Percentiles rank a stretch among this genome's conserved stretches.
Conservation (phyloP, 2,329 filamentous ascomycete genomes). For the Neocucurbitaria cava region DNA sequence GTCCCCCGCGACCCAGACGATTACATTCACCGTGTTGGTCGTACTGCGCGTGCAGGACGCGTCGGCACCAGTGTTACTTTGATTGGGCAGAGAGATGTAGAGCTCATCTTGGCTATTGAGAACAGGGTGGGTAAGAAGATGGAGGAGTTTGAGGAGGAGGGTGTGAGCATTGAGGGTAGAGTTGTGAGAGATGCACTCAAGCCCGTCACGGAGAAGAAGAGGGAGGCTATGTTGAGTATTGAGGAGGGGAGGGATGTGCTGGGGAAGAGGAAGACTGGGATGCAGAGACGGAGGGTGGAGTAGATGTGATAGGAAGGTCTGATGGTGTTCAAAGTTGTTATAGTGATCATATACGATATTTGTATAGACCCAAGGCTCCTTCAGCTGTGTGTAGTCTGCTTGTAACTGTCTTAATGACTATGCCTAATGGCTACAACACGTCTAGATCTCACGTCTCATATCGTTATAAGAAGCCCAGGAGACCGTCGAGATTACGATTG, state of each 20-base stretch:
- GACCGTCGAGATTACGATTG: too few relatives aligned
- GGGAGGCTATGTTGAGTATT: conserved; percentile 87
- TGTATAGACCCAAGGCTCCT: too few relatives aligned
- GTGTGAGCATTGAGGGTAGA: conserved; percentile 90
- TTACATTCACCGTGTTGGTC: conserved; percentile 95
- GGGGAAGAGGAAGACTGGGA: conserved; percentile 70
- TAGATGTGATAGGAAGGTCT: neutral
- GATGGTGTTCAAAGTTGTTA: neutral
- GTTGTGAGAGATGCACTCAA: conserved; percentile 87
- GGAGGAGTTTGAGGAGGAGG: conserved; percentile 85
- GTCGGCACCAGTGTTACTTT: conserved; percentile 84
- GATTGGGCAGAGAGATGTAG: conserved; percentile 91
- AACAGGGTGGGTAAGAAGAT: conserved; percentile 79
- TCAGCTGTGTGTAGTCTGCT: too few relatives aligned
- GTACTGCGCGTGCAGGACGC: conserved; percentile 90
- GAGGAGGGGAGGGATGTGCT: conserved; percentile 91
- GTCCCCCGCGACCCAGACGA: conserved; percentile 95
- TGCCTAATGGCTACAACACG: too few relatives aligned
- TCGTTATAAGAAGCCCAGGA: too few relatives aligned
- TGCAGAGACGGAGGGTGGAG: conserved; percentile 38
- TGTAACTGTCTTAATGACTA: too few relatives aligned
- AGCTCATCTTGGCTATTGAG: conserved; percentile 90
- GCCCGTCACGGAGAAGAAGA: conserved; percentile 92
- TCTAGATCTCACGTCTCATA: too few relatives aligned
- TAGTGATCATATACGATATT: neutral